Conservation (phyloP, 2,329 filamentous ascomycete genomes). For the Helminthosporium solani region DNA sequence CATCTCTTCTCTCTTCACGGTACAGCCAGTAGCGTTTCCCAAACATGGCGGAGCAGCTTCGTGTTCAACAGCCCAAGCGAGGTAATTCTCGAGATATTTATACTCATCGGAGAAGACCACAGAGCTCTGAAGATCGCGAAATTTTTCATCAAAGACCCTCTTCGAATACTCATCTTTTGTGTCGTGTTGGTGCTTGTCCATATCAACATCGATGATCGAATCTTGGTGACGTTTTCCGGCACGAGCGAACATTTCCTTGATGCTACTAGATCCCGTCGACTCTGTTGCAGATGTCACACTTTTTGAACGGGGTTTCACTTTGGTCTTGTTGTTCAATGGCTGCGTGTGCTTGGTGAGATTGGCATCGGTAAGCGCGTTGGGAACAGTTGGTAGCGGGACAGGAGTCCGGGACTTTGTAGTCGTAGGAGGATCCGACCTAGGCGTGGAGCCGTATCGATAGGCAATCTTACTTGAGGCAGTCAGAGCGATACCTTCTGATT, state of each 20-base stretch:
- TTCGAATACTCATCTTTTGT: constrained; percentile 19
- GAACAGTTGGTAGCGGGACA: constrained; percentile 7
- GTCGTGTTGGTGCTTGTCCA: constrained; percentile 14
- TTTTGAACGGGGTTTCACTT: constrained; percentile 11
- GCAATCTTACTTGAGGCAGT: constrained; percentile 1
- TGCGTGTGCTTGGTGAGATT: constrained; percentile 21
- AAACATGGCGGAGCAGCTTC: constrained; percentile 23
- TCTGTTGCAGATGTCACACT: constrained; percentile 8
- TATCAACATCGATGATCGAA: constrained; percentile 13
- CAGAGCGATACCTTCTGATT: background rate
- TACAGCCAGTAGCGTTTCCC: constrained; percentile 30
- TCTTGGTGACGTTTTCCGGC: constrained; percentile 19
- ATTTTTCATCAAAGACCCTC: constrained; percentile 19
- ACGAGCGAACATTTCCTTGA: constrained; percentile 24
- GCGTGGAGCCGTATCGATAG: background rate
- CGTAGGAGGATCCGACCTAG: background rate
- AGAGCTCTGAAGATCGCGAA: constrained; percentile 10
- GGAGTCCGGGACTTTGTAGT: background rate
- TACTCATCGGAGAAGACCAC: constrained; percentile 33
- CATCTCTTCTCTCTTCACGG: constrained; percentile 23
- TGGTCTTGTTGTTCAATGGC: constrained; percentile 17
- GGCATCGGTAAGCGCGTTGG: constrained; percentile 9
- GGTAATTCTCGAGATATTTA: constrained; percentile 16
- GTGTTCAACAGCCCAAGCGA: constrained; percentile 12
- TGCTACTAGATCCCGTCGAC: constrained; percentile 21